Conservation (phyloP, 768 basidiomycete species). For the Suillus luteus region DNA sequence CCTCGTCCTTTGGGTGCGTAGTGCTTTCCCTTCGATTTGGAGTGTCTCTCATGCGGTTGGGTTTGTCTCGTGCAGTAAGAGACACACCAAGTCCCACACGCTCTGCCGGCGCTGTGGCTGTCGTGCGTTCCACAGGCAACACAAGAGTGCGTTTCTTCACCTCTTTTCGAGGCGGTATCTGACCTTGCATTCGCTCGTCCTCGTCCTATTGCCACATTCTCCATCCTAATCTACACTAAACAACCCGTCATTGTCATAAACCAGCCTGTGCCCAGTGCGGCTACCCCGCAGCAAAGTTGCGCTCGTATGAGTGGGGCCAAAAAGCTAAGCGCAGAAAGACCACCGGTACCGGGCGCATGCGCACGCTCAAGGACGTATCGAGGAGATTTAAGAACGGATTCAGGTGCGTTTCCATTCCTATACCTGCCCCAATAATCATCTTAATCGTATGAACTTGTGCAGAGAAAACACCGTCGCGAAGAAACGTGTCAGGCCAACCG, state of each 20-base stretch:
- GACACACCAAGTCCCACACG: constrained; percentile 96
- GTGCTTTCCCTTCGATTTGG: not conserved
- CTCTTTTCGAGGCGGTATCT: not conserved
- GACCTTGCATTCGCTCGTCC: constrained; percentile 1
- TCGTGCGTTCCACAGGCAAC: constrained; percentile 97
- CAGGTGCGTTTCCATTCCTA: constrained; percentile 51
- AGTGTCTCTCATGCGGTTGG: not conserved
- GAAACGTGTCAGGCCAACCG: constrained; percentile 69
- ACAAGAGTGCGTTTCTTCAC: constrained; percentile 73
- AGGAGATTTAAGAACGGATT: constrained; percentile 99
- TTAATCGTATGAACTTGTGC: constrained; percentile 13
- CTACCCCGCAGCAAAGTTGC: constrained; percentile 92
- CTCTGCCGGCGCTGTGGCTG: constrained; percentile 97
- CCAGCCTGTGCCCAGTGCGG: constrained; percentile 94
- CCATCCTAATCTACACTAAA: not conserved
- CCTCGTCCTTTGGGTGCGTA: constrained; percentile 92
- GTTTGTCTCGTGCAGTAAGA: constrained; percentile 62
- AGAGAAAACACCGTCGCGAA: constrained; percentile 92
- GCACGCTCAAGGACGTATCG: constrained; percentile 87
- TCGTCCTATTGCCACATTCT: not conserved
- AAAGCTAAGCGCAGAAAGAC: constrained; percentile 99
- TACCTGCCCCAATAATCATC: not conserved
- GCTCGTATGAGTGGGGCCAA: constrained; percentile 96
- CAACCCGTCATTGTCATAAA: constrained; percentile 8
- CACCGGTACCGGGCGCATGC: constrained; percentile 96